phyloP scores from a whole-genome alignment of 164 flowering plant species.

The Amborella trichopoda region DNA sequence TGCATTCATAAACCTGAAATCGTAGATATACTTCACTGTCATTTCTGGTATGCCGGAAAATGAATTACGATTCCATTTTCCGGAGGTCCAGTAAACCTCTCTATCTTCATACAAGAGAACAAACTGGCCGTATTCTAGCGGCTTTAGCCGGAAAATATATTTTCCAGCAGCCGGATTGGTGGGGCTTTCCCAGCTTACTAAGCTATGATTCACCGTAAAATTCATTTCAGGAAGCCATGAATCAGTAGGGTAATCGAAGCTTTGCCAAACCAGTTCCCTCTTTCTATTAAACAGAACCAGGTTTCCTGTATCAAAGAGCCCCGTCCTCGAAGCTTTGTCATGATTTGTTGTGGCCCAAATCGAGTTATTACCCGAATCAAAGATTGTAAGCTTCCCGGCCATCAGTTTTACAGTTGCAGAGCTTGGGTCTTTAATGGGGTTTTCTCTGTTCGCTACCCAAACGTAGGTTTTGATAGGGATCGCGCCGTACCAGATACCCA shows the following conservation, averaged over 20 bases:
- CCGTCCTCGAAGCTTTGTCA: not conserved
- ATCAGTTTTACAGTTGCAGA: conserved; percentile 4
- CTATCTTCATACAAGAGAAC: conserved; percentile 4
- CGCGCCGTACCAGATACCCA: conserved; percentile 29
- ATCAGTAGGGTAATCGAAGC: conserved; percentile 25
- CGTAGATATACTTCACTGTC: not conserved
- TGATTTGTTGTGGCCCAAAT: conserved; percentile 10
- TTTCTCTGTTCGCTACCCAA: conserved; percentile 37
- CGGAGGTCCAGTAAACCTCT: conserved; percentile 2
- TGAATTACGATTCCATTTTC: conserved; percentile 1
- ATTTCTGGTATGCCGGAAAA: not conserved
- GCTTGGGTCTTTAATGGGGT: conserved; percentile 7
- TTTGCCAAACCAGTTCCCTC: conserved; percentile 15
- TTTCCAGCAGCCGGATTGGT: conserved; percentile 23
- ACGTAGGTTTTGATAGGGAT: conserved; percentile 8
- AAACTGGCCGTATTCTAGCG: not conserved
- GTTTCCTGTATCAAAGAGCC: conserved; percentile 17
- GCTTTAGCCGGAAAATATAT: conserved; percentile 7
- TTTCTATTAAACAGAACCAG: conserved; percentile 2
- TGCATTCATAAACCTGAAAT: no score
- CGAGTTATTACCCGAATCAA: conserved; percentile 7
- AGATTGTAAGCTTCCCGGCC: conserved; percentile 13
- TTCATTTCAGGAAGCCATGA: conserved; percentile 19
- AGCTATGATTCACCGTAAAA: conserved; percentile 4
- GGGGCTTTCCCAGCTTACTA: conserved; percentile 21